These are phyloP conservation scores for Paecilomyces sp. DNA, from an alignment of 2,329 filamentous ascomycete genomes.

Conservation along the genomic window DNA sequence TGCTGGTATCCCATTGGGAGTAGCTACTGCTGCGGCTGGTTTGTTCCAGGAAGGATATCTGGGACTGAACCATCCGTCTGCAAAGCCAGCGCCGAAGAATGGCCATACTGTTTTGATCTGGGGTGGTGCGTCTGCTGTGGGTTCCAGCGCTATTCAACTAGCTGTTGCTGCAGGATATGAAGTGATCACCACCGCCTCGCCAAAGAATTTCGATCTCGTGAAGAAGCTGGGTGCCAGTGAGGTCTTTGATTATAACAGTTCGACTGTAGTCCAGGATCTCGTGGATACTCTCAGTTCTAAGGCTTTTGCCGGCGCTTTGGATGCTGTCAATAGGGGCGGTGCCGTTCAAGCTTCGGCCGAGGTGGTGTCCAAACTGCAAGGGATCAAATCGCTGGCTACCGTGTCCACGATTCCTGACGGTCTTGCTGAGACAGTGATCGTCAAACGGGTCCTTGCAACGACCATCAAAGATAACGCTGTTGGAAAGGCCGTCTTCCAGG, in stretches of 20 bases:
- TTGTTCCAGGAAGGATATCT: neutral
- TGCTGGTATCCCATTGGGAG: neutral
- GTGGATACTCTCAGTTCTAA: constrained; percentile 8
- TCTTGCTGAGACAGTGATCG: constrained; percentile 4
- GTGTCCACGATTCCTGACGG: constrained; percentile 8
- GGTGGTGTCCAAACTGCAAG: constrained; percentile 3
- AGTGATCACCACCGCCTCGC: constrained; percentile 32
- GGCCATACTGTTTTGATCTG: constrained; percentile 35
- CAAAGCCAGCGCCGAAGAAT: neutral
- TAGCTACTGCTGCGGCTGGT: neutral
- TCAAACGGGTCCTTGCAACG: constrained; percentile 18
- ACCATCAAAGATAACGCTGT: constrained; percentile 19
- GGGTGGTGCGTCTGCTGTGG: constrained; percentile 46
- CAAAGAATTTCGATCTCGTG: constrained; percentile 38
- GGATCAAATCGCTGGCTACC: constrained; percentile 12
- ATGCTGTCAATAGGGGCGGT: constrained; percentile 1
- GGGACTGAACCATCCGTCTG: constrained; percentile 1
- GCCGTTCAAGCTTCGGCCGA: constrained; percentile 1
- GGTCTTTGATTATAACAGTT: constrained; percentile 39
- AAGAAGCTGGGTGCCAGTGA: constrained; percentile 37
- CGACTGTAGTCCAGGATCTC: constrained; percentile 8
- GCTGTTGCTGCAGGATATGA: constrained; percentile 33
- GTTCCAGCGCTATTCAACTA: constrained; percentile 39
- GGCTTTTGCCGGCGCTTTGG: constrained; percentile 7
- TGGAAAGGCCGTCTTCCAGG: constrained; percentile 23